These are phyloP conservation scores for Aspergillus indologenus DNA, from an alignment of 495 filamentous ascomycete species.

Conservation along the genomic window DNA sequence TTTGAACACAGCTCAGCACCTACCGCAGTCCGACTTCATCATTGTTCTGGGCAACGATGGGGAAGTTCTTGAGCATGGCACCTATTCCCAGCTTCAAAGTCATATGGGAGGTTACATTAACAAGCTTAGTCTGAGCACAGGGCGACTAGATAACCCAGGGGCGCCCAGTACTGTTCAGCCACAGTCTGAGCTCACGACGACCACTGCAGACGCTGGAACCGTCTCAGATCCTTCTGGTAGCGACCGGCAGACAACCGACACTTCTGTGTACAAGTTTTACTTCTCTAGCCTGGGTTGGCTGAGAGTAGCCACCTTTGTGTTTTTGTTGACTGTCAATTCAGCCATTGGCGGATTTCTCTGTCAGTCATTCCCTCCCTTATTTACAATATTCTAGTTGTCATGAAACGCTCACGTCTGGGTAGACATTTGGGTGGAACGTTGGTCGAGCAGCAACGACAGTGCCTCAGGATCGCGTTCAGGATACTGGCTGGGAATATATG, in stretches of 20 bases:
- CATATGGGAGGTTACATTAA: neutral
- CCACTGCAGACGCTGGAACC: neutral
- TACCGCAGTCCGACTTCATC: conserved; percentile 16
- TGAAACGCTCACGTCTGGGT: too few relatives aligned
- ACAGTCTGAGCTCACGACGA: neutral
- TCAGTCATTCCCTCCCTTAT: too few relatives aligned
- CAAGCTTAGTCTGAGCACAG: neutral
- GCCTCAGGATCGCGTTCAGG: conserved; percentile 12
- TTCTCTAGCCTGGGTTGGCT: conserved; percentile 19
- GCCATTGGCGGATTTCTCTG: conserved; percentile 13
- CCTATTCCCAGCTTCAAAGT: conserved; percentile 8
- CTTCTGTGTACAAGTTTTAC: conserved; percentile 21
- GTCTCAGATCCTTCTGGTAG: neutral
- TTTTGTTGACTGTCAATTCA: conserved; percentile 8
- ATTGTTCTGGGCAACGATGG: conserved; percentile 15
- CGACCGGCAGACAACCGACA: conserved; percentile 7
- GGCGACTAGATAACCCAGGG: too few relatives aligned
- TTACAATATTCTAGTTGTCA: too few relatives aligned
- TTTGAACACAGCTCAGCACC: conserved; percentile 5
- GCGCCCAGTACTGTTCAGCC: neutral
- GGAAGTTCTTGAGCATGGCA: conserved; percentile 16
- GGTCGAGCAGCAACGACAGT: conserved; percentile 9
- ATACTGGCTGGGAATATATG: conserved; percentile 29
- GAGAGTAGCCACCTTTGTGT: conserved; percentile 9
- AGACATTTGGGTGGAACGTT: conserved; percentile 20